phyloP scores from a whole-genome alignment of 768 basidiomycete species.

The Mycena floridula region DNA sequence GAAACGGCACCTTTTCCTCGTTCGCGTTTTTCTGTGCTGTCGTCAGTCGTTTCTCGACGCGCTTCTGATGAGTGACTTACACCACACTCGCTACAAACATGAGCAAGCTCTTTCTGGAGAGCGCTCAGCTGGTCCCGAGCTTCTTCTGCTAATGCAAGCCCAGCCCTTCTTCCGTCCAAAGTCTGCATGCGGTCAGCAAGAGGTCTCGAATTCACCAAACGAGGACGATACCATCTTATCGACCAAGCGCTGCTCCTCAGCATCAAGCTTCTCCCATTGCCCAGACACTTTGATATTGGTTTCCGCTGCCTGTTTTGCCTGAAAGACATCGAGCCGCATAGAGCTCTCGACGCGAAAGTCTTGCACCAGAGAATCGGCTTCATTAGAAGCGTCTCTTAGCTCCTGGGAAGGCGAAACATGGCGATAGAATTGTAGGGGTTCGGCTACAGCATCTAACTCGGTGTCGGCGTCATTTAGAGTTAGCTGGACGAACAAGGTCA shows the following conservation, averaged over 20 bases:
- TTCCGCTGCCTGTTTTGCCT: slow-evolving; percentile 63
- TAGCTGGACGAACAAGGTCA: slow-evolving; percentile 33
- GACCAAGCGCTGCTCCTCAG: slow-evolving; percentile 68
- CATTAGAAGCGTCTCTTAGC: slow-evolving; percentile 74
- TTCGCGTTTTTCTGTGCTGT: slow-evolving; percentile 81
- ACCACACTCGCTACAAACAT: slow-evolving; percentile 71
- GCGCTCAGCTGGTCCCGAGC: slow-evolving; percentile 49
- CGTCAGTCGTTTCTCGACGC: slow-evolving; percentile 3
- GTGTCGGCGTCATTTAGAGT: slow-evolving; percentile 56
- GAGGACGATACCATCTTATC: slow-evolving; percentile 57
- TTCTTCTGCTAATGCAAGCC: slow-evolving; percentile 63
- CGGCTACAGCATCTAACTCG: slow-evolving; percentile 38
- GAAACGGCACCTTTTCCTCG: slow-evolving; percentile 61
- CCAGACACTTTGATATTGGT: slow-evolving; percentile 65
- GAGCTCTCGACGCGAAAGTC: slow-evolving; percentile 70
- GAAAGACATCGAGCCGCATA: slow-evolving; percentile 78
- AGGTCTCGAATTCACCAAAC: background rate
- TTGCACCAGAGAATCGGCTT: slow-evolving; percentile 62
- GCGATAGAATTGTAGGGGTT: slow-evolving; percentile 73
- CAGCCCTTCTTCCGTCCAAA: slow-evolving; percentile 68
- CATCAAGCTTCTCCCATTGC: slow-evolving; percentile 48
- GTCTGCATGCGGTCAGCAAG: slow-evolving; percentile 30
- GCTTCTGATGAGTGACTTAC: slow-evolving; percentile 32
- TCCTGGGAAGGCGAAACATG: slow-evolving; percentile 71
- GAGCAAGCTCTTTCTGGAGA: slow-evolving; percentile 72